phyloP scores from a whole-genome alignment of 768 basidiomycete species.

The Hygrophoropsis aurantiaca region DNA sequence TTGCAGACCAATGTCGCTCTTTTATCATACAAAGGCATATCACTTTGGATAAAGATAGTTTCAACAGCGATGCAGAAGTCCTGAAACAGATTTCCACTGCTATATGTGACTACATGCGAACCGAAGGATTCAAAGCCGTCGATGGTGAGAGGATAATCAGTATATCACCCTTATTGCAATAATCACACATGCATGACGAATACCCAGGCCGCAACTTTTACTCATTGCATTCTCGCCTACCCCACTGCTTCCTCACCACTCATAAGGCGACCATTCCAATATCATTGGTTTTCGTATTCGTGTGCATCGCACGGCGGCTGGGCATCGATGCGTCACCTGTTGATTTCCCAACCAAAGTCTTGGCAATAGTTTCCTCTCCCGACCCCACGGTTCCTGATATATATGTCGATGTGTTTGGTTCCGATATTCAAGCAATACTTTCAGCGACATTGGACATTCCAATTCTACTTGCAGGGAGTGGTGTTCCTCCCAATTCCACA shows the following conservation, averaged over 20 bases:
- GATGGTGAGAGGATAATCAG: constrained; percentile 40
- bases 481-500: constrained; percentile 17
- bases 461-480: constrained; percentile 24
- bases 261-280: constrained; percentile 56
- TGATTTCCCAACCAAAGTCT: constrained; percentile 55
- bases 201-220: constrained; percentile 38
- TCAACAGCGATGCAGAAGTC: constrained; percentile 31
- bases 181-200: constrained; percentile 1
- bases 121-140: constrained; percentile 46
- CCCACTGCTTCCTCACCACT: constrained; percentile 54
- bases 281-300: constrained; percentile 58
- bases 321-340: constrained; percentile 53
- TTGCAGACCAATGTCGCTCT: constrained; percentile 40
- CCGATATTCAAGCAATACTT: constrained; percentile 31
- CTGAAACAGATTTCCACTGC: constrained; percentile 33
- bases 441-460: constrained; percentile 38
- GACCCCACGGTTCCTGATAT: constrained; percentile 35
- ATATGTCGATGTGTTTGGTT: constrained; percentile 50
- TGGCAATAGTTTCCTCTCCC: constrained; percentile 47
- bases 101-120: constrained; percentile 52
- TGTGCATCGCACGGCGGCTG: constrained; percentile 50
- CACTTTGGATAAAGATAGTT: constrained; percentile 26
- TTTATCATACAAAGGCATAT: constrained; percentile 32
- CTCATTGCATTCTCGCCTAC: constrained; percentile 53
- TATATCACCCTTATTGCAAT: too few species aligned